Conservation (phyloP, 352 stramenopile species). For the Elongisporangium undulatum region DNA sequence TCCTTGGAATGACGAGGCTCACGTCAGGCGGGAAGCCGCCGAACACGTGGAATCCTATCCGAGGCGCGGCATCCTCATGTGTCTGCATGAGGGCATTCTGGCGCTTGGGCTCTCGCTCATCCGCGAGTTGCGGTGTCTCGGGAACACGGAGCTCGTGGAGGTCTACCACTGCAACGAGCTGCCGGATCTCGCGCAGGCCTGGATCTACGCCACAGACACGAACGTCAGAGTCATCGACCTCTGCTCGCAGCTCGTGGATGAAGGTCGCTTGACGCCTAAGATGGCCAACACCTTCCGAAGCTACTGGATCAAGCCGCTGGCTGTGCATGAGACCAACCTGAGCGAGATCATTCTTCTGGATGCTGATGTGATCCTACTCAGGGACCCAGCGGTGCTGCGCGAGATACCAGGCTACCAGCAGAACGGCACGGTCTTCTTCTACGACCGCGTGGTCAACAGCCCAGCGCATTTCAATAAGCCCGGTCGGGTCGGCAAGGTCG, state of each 20-base stretch:
- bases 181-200: neutral
- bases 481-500: conserved; percentile 5
- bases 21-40: neutral
- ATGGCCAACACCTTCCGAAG: conserved; percentile 9
- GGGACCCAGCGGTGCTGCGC: conserved; percentile 22
- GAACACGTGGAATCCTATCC: neutral
- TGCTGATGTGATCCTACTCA: conserved; percentile 28
- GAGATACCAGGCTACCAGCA: conserved; percentile 20
- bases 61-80: conserved; percentile 12
- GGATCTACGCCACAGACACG: conserved; percentile 2
- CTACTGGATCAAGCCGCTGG: conserved; percentile 25
- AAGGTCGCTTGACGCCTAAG: neutral
- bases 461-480: conserved; percentile 17
- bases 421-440: conserved; percentile 40
- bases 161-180: conserved; percentile 23
- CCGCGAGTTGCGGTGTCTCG: conserved; percentile 17
- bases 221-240: conserved; percentile 19
- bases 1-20: neutral
- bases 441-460: conserved; percentile 29
- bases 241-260: conserved; percentile 7
- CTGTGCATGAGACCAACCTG: conserved; percentile 13
- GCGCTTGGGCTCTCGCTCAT: conserved; percentile 21
- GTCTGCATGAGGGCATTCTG: conserved; percentile 9
- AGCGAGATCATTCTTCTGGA: conserved; percentile 20
- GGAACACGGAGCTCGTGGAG: conserved; percentile 18